These are phyloP conservation scores for Fistulifera solaris DNA, from an alignment of 108 stramenopile genomes.

Conservation along the genomic window DNA sequence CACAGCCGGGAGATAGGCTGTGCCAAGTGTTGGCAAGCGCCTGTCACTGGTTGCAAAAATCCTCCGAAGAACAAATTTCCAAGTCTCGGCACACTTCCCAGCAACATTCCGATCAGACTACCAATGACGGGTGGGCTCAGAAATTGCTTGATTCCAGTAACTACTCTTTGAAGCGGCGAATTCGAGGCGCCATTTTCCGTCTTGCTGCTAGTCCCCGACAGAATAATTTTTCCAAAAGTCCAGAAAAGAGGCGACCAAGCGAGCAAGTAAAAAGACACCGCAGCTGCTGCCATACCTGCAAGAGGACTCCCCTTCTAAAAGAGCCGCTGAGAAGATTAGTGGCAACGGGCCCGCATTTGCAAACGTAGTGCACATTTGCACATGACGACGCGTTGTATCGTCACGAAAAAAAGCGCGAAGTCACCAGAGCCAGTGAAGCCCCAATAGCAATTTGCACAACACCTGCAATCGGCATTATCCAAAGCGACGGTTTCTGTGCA, in stretches of 20 bases:
- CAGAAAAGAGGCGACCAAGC: slow-evolving; percentile 41
- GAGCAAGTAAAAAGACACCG: slow-evolving; percentile 20
- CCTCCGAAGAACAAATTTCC: slow-evolving; percentile 4
- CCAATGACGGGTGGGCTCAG: slow-evolving; percentile 15
- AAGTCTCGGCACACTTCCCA: slow-evolving; percentile 4
- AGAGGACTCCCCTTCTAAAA: slow-evolving; percentile 1
- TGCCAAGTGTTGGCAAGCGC: slow-evolving; percentile 4
- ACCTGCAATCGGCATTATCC: slow-evolving; percentile 10
- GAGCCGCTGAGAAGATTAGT: slow-evolving; percentile 4
- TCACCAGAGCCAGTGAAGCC: not conserved
- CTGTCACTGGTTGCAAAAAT: slow-evolving; percentile 2
- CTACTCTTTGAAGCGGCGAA: not conserved
- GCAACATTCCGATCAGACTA: slow-evolving; percentile 4
- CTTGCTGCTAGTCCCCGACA: not conserved
- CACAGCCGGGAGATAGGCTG: slow-evolving; percentile 18
- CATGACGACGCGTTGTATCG: not conserved
- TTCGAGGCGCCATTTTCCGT: not conserved
- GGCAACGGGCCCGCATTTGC: slow-evolving; percentile 14
- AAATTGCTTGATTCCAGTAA: not conserved
- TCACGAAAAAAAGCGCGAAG: too few species aligned
- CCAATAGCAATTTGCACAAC: slow-evolving; percentile 10
- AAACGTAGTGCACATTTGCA: slow-evolving; percentile 14
- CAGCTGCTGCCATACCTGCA: slow-evolving; percentile 7
- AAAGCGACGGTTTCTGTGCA: not conserved
- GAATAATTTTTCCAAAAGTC: slow-evolving; percentile 18